Evolutionary conservation across 176 grass and related monocot species (phyloP).

Genomic region (Melocanna baccifera): DNA sequence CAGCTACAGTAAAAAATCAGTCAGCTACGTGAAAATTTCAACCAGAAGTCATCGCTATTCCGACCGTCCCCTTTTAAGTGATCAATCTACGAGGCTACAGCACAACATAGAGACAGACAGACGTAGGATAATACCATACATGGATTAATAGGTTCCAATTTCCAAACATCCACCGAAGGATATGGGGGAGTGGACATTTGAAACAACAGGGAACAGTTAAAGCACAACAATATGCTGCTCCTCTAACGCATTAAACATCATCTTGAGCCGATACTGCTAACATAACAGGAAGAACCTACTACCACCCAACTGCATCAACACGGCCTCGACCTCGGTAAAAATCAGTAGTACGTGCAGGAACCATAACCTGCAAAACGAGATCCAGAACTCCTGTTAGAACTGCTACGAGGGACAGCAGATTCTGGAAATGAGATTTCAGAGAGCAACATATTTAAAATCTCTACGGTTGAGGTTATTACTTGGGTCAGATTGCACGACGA

Average conservation of each 20-base stretch:
- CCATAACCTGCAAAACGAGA: conserved; percentile 48
- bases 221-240: neutral
- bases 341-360: conserved; percentile 54
- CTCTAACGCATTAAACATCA: neutral
- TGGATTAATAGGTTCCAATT: neutral
- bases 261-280: neutral
- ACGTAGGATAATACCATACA: neutral
- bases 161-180: neutral
- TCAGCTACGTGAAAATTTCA: no score
- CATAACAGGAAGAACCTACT: neutral
- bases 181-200: neutral
- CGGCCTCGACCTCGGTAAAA: neutral
- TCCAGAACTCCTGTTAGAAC: neutral
- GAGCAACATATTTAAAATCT: neutral
- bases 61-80: neutral
- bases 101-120: neutral
- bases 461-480: neutral
- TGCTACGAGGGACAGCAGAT: neutral
- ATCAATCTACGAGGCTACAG: neutral
- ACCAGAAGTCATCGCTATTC: no score
- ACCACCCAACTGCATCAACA: neutral
- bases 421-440: neutral
- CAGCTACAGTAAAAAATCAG: no score
- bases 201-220: neutral
- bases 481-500: conserved; percentile 71